Evolutionary conservation across 1,139 yeast genomes (phyloP).

Genomic region (Yamadazyma pseudoaaseri): DNA sequence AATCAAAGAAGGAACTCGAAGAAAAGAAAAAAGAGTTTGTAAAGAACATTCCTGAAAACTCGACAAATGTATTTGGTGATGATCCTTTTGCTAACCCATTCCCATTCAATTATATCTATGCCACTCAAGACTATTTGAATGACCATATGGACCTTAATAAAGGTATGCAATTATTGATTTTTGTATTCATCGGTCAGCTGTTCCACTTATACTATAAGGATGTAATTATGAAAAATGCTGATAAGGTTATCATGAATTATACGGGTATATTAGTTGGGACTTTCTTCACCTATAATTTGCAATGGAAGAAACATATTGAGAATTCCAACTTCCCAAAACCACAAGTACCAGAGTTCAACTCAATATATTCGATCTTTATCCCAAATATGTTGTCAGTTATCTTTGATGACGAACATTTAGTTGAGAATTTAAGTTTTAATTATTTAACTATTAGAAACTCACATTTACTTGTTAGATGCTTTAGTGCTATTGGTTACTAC

Average conservation of each 20-base stretch:
- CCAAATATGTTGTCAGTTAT: conserved; percentile 29
- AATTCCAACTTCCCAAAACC: conserved; percentile 19
- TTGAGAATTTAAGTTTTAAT: conserved; percentile 34
- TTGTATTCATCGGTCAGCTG: conserved; percentile 32
- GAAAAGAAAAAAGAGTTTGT: conserved; percentile 6
- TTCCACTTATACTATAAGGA: conserved; percentile 24
- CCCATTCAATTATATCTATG: conserved; percentile 30
- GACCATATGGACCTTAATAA: conserved; percentile 30
- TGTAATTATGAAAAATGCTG: conserved; percentile 18
- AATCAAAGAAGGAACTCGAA: conserved; percentile 7
- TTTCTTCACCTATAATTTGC: conserved; percentile 27
- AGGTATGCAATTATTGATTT: conserved; percentile 33
- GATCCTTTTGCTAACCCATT: conserved; percentile 21
- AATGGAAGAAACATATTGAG: conserved; percentile 15
- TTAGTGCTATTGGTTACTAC: conserved; percentile 30
- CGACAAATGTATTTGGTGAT: conserved; percentile 12
- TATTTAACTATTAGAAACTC: conserved; percentile 35
- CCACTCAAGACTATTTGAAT: conserved; percentile 40
- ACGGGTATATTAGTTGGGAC: conserved; percentile 33
- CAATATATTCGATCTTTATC: conserved; percentile 32
- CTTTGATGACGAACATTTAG: conserved; percentile 10
- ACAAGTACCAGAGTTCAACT: conserved; percentile 38
- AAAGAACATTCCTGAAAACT: conserved; percentile 5
- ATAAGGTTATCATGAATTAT: conserved; percentile 33
- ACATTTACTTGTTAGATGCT: conserved; percentile 28